Evolutionary conservation across 495 filamentous ascomycete species (phyloP), one percentile per base, ranked within the genome.

Genomic region (Cetradonia linearis): DNA sequence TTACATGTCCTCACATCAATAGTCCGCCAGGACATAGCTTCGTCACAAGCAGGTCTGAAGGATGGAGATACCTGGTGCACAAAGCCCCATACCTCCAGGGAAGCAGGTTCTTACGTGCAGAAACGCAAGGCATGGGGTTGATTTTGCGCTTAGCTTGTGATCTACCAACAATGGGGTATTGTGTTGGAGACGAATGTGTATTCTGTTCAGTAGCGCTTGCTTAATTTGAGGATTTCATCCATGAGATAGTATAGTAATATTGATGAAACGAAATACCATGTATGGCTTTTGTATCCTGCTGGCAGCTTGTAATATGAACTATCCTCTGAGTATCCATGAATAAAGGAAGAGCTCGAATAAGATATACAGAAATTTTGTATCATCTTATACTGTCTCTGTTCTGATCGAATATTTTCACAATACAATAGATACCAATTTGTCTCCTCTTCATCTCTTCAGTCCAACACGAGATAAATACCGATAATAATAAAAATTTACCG

Each of bases 91-190:
- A 50, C 34, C 58, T 50, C 23, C 49, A 46, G 23, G 27, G 42
- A 56, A 49, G 60, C 46, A 61, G 56, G 65, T 63, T 56, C 61
- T 36, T 18, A 37, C 8, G n/a, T 59, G 27, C 42, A 40, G 33
- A 52, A 16, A 44, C 50, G 33, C 36, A 25, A 52, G 56, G 57
- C 58, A 63, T 42, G 55, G 33, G 62, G 66, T 73, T 70, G 31
- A 62, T 76, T 63, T 76, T 63, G 74, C 74, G 74, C 73, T 65
- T 74, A 67, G 75, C 73, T 73, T 72, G 74, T 76, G 74, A 76
- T 76, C 74, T 65, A 52, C 63, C 72, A 77, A 71, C 69, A 63
- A 72, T 66, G 64, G 68, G 66, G 55, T 50, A 28, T 6, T 57
- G 37, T 71, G 66, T 70, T 76, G 70, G 66, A 74, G 72, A 75